A percentile compares a stretch with the other conserved stretches of the same genome.
These are phyloP conservation scores for Candida morakotiae DNA, from an alignment of 805 yeast species.

Conservation along the genomic window DNA sequence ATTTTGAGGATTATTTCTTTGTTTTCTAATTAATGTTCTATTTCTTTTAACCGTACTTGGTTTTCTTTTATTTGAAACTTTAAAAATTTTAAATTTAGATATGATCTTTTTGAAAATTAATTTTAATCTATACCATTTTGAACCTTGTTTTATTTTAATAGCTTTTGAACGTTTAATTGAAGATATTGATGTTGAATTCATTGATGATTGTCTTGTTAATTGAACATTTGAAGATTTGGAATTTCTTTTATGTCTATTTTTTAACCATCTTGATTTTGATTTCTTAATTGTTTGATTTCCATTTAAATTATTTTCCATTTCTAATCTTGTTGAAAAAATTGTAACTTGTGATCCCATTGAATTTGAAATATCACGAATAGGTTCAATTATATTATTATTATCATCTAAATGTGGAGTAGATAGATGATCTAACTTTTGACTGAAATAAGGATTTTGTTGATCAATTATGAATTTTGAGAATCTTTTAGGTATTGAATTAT, in stretches of 20 bases:
- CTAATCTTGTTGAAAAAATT: slow-evolving; percentile 36
- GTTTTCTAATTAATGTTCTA: slow-evolving; percentile 14
- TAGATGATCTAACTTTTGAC: slow-evolving; percentile 17
- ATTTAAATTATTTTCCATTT: neutral
- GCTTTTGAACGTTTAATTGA: slow-evolving; percentile 26
- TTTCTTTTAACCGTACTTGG: slow-evolving; percentile 10
- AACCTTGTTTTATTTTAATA: slow-evolving; percentile 30
- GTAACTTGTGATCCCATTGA: slow-evolving; percentile 43
- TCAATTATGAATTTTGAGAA: slow-evolving; percentile 38
- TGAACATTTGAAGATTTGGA: slow-evolving; percentile 4
- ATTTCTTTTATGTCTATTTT: neutral
- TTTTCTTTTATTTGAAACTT: slow-evolving; percentile 20
- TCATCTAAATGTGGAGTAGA: neutral
- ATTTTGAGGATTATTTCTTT: slow-evolving; percentile 13
- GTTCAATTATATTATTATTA: no score
- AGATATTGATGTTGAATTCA: slow-evolving; percentile 13
- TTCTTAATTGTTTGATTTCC: neutral
- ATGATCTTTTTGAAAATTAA: slow-evolving; percentile 21
- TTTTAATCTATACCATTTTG: slow-evolving; percentile 28
- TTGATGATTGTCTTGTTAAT: slow-evolving; percentile 8
- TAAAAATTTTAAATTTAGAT: slow-evolving; percentile 20
- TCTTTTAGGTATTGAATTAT: slow-evolving; percentile 36
- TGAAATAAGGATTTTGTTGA: slow-evolving; percentile 23
- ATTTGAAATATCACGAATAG: slow-evolving; percentile 26
- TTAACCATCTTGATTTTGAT: neutral